These are phyloP conservation scores for Petunia secreta DNA, from an alignment of 257 asterid species.

Conservation along the genomic window DNA sequence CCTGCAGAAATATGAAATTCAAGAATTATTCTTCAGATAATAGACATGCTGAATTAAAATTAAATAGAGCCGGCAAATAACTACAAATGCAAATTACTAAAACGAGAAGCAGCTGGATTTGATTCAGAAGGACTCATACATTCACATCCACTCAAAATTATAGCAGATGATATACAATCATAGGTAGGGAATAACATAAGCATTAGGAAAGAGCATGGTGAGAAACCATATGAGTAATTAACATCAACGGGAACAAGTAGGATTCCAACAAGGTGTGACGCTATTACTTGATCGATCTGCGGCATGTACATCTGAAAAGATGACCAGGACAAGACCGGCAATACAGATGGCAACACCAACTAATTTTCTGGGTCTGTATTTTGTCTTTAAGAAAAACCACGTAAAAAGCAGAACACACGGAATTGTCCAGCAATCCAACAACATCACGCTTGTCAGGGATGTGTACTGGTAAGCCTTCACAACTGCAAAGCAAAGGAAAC, in stretches of 20 bases:
- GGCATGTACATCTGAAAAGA: conserved; percentile 88
- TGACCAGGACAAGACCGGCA: conserved; percentile 78
- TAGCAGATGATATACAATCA: not conserved
- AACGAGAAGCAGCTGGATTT: conserved; percentile 3
- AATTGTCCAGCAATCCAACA: conserved; percentile 95
- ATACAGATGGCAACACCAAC: conserved; percentile 68
- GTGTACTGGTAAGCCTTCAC: conserved; percentile 97
- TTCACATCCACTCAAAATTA: not conserved
- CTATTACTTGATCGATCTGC: conserved; percentile 70
- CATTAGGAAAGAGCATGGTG: conserved; percentile 11
- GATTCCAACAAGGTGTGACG: not conserved
- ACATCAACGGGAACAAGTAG: conserved; percentile 18
- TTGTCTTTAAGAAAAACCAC: conserved; percentile 85
- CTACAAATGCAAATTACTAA: not conserved
- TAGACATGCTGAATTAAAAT: not conserved
- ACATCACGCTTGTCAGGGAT: conserved; percentile 90
- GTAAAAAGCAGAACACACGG: conserved; percentile 90
- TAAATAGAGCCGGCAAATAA: not conserved
- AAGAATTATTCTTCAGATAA: conserved; percentile 21
- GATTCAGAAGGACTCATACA: not conserved
- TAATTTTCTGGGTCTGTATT: conserved; percentile 62
- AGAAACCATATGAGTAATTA: not conserved
- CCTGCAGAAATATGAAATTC: conserved; percentile 41
- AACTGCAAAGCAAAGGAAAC: conserved; percentile 50
- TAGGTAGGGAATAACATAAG: not conserved